Conservation (phyloP, 2,329 filamentous ascomycete species). For the Diaporthe sp. region DNA sequence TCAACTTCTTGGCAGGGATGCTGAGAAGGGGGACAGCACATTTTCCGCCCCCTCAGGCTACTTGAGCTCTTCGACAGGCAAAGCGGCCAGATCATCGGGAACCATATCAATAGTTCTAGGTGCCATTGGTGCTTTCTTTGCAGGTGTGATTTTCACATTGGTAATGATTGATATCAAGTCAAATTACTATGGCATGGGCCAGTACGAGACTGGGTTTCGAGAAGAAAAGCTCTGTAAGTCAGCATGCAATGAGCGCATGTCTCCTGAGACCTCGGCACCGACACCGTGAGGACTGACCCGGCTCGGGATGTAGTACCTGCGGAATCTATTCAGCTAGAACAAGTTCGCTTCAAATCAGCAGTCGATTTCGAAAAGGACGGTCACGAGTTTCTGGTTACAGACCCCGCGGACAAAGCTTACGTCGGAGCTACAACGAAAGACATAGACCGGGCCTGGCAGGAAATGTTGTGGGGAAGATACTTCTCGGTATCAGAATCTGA, state of each 20-base stretch:
- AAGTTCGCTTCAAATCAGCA: conserved; percentile 5
- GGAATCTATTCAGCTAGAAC: background rate
- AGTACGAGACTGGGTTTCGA: background rate
- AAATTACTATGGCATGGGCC: background rate
- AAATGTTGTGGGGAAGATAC: background rate
- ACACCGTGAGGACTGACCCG: background rate
- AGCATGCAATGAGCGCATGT: background rate
- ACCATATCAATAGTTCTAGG: background rate
- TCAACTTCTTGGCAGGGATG: background rate
- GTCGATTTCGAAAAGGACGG: background rate
- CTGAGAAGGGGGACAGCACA: background rate
- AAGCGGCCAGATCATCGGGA: background rate
- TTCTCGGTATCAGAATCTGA: background rate
- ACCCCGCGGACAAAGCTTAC: background rate
- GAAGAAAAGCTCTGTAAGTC: conserved; percentile 11
- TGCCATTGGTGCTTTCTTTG: background rate
- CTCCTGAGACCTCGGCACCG: too few species aligned
- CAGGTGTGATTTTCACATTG: background rate
- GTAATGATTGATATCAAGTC: background rate
- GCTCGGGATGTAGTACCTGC: background rate
- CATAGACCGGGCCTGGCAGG: background rate
- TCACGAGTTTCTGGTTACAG: background rate
- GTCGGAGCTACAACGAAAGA: background rate
- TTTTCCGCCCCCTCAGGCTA: too few species aligned
- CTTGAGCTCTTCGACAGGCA: background rate